Conservation (phyloP, 139 green algal genomes). For the Micromonas commoda region DNA sequence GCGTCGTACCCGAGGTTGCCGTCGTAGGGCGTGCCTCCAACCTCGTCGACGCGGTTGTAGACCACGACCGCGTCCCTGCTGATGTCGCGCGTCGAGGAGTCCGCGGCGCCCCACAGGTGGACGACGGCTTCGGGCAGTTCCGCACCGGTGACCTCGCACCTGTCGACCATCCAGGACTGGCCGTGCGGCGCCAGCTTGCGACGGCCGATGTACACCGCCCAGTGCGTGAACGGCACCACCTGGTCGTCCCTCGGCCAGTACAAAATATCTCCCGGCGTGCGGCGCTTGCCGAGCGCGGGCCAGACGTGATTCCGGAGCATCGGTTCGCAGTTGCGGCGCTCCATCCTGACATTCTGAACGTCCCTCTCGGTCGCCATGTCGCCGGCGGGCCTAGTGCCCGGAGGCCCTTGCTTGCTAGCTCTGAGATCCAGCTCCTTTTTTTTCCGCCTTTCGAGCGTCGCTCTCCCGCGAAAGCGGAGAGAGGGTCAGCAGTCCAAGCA, state of each 20-base stretch:
- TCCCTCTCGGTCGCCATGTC: background rate
- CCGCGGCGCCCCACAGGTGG: constrained; percentile 14
- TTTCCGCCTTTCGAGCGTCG: too few species aligned
- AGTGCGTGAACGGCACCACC: constrained; percentile 16
- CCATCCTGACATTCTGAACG: background rate
- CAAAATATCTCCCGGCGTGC: constrained; percentile 8
- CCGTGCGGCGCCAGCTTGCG: background rate
- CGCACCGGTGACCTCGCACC: background rate
- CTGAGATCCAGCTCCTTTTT: too few species aligned
- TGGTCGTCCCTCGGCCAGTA: constrained; percentile 4
- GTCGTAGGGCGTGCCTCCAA: background rate
- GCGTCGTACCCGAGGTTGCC: constrained; percentile 5
- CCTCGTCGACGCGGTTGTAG: background rate
- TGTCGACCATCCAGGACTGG: background rate
- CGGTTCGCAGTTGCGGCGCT: background rate
- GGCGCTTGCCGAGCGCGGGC: background rate
- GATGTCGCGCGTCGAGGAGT: background rate
- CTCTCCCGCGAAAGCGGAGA: too few species aligned
- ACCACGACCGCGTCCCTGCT: background rate
- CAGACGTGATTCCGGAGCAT: background rate
- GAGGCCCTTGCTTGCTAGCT: too few species aligned
- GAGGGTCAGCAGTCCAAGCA: too few species aligned
- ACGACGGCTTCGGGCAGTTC: background rate
- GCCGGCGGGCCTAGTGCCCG: too few species aligned
- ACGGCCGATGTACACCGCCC: constrained; percentile 19